Evolutionary conservation across 805 yeast species (phyloP).

Genomic region (Maudiozyma saulgeensis): DNA sequence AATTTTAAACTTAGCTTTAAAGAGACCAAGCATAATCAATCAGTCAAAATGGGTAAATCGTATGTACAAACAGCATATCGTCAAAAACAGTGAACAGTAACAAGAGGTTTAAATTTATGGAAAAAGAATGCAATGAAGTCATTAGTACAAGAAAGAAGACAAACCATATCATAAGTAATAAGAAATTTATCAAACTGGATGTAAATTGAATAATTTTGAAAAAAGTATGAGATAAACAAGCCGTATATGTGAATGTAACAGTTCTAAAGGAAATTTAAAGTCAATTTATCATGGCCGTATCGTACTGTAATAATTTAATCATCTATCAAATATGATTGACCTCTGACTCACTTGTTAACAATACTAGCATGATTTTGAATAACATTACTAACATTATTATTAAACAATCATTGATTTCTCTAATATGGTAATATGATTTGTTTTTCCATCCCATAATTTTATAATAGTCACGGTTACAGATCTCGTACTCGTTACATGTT

Average conservation of each 20-base stretch:
- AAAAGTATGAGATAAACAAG: too few species aligned
- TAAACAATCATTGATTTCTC: too few species aligned
- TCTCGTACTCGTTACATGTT: slow-evolving; percentile 99
- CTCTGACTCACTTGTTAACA: too few species aligned
- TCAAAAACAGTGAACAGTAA: background rate
- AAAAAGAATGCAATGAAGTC: background rate
- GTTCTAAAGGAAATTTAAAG: too few species aligned
- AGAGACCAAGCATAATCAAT: slow-evolving; percentile 18
- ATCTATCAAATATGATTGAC: too few species aligned
- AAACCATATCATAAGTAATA: too few species aligned
- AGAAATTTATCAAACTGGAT: too few species aligned
- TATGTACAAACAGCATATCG: slow-evolving; percentile 16
- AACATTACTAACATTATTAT: background rate
- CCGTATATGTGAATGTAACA: too few species aligned
- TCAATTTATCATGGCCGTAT: too few species aligned
- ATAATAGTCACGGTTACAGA: slow-evolving; percentile 91
- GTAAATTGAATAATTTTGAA: too few species aligned
- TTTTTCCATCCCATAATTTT: slow-evolving; percentile 1
- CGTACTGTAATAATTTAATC: too few species aligned
- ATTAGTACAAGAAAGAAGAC: background rate
- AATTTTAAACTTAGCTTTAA: background rate
- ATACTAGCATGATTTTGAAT: background rate
- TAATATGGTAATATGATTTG: too few species aligned
- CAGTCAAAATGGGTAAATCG: slow-evolving; percentile 35
- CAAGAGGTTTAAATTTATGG: background rate